Percentiles rank a stretch among this genome's conserved stretches.
Conservation (phyloP, 2,329 filamentous ascomycete species). For the Claviceps capensis region DNA sequence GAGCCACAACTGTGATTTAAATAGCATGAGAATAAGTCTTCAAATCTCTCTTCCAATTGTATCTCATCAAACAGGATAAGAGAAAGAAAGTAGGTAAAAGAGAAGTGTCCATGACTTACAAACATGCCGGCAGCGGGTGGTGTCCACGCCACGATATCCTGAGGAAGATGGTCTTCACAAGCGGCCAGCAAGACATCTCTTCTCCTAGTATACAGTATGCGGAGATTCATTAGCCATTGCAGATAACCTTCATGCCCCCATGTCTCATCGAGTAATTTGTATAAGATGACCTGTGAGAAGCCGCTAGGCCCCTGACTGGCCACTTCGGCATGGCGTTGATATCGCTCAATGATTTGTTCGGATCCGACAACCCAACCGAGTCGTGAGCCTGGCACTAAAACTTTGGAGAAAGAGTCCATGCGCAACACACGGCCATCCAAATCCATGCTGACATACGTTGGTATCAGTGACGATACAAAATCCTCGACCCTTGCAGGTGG, state of each 20-base stretch:
- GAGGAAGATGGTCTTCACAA: constrained; percentile 65
- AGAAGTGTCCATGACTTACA: constrained; percentile 34
- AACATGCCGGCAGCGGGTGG: constrained; percentile 89
- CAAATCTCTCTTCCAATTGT: not conserved
- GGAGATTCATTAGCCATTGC: constrained; percentile 74
- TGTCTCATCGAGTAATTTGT: constrained; percentile 80
- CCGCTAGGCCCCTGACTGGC: constrained; percentile 77
- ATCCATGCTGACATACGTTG: constrained; percentile 68
- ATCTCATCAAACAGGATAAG: not conserved
- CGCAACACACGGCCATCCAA: constrained; percentile 78
- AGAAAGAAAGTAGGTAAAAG: not conserved
- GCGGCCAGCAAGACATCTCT: constrained; percentile 65
- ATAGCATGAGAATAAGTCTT: not conserved
- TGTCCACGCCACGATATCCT: constrained; percentile 63
- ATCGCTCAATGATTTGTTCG: constrained; percentile 71
- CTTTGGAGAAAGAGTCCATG: constrained; percentile 88
- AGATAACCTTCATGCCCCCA: constrained; percentile 92
- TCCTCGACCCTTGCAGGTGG: constrained; percentile 49
- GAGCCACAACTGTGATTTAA: constrained; percentile 50
- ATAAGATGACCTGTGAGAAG: constrained; percentile 69
- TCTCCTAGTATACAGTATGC: constrained; percentile 66
- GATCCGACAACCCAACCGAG: constrained; percentile 83
- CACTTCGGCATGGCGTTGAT: constrained; percentile 68
- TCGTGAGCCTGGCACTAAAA: constrained; percentile 69
- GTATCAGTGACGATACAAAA: constrained; percentile 50